Evolutionary conservation across 2,329 filamentous ascomycete species (phyloP).

Genomic region (Aspergillus sergii): DNA sequence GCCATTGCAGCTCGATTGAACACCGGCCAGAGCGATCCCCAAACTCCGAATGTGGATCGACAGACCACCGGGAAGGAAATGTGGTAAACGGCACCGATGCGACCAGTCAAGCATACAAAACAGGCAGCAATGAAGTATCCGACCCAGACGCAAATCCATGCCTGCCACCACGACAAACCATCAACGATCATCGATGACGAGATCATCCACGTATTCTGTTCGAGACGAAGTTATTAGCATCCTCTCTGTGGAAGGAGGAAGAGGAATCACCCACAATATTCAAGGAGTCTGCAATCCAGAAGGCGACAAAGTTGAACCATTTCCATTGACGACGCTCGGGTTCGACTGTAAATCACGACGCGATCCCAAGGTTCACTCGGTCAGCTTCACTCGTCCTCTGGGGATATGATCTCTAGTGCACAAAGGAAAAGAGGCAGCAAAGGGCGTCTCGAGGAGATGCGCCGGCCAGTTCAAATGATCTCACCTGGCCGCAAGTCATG

Average conservation of each 20-base stretch:
- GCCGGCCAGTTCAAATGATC: constrained; percentile 15
- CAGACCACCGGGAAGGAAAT: constrained; percentile 84
- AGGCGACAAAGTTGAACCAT: constrained; percentile 83
- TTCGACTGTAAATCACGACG: constrained; percentile 62
- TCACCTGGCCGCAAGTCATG: constrained; percentile 71
- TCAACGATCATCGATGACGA: constrained; percentile 77
- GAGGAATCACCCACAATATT: constrained; percentile 62
- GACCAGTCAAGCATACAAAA: constrained; percentile 77
- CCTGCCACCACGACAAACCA: constrained; percentile 89
- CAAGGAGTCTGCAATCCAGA: constrained; percentile 84
- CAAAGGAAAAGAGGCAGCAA: constrained; percentile 4
- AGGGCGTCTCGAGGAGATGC: constrained; percentile 12
- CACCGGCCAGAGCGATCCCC: constrained; percentile 85
- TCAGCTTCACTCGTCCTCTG: constrained; percentile 13
- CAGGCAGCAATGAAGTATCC: constrained; percentile 76
- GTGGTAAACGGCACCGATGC: constrained; percentile 85
- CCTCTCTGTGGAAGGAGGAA: background rate
- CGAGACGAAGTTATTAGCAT: background rate
- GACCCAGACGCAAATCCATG: constrained; percentile 84
- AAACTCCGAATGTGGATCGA: constrained; percentile 81
- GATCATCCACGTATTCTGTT: constrained; percentile 87
- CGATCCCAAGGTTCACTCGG: constrained; percentile 19
- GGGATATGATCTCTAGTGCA: constrained; percentile 4
- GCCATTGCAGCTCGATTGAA: constrained; percentile 88
- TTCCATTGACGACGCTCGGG: constrained; percentile 80